These are phyloP conservation scores for Aspergillus nidulans DNA, from an alignment of 495 filamentous ascomycete species.

Conservation along the genomic window DNA sequence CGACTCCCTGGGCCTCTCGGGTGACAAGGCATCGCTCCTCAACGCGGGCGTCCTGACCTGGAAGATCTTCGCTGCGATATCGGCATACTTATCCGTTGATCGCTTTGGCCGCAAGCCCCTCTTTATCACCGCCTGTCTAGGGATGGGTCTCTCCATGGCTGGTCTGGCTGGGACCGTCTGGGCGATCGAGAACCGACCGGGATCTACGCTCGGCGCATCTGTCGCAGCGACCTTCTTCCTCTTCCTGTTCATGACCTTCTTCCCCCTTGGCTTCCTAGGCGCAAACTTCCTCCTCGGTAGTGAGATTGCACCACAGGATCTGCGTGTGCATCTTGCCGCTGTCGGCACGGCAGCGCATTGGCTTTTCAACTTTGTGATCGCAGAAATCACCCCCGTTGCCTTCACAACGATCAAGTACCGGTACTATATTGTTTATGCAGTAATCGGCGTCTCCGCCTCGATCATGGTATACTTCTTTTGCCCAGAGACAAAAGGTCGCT, in stretches of 20 bases:
- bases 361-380: slow-evolving; percentile 50
- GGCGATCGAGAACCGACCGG: slow-evolving; percentile 26
- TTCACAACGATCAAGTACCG: slow-evolving; percentile 41
- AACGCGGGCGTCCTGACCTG: too few relatives aligned
- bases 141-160: slow-evolving; percentile 59
- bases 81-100: too few relatives aligned
- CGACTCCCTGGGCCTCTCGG: too few relatives aligned
- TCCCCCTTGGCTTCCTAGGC: slow-evolving; percentile 57
- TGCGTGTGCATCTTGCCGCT: slow-evolving; percentile 63
- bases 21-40: too few relatives aligned
- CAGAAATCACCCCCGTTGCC: slow-evolving; percentile 42
- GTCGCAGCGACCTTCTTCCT: slow-evolving; percentile 39
- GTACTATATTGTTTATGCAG: slow-evolving; percentile 49
- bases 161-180: slow-evolving; percentile 46
- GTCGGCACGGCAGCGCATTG: slow-evolving; percentile 62
- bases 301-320: slow-evolving; percentile 65
- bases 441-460: slow-evolving; percentile 44
- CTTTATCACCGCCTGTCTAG: slow-evolving; percentile 40
- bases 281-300: slow-evolving; percentile 62
- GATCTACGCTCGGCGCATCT: too few relatives aligned
- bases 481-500: slow-evolving; percentile 54
- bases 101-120: slow-evolving; percentile 63
- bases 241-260: slow-evolving; percentile 40
- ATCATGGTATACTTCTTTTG: slow-evolving; percentile 53
- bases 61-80: too few relatives aligned